Percentiles rank a stretch among this genome's conserved stretches.
These are phyloP conservation scores for Babesia gibsoni DNA, from an alignment of 169 alveolate genomes.

Conservation along the genomic window DNA sequence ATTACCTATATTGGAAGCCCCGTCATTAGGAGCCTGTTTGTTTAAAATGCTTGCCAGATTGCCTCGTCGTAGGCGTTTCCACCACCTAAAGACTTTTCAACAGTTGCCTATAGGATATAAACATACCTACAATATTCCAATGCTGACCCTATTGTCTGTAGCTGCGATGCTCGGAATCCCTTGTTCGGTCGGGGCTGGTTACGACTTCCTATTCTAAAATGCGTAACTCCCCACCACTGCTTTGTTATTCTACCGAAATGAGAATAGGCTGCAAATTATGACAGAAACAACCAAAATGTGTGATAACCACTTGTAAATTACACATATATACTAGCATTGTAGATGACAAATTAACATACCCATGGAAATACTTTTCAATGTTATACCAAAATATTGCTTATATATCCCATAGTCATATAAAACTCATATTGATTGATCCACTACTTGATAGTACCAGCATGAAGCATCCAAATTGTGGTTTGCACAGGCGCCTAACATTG, in stretches of 20 bases:
- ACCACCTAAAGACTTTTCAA: slow-evolving; percentile 31
- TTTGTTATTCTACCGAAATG: slow-evolving; percentile 31
- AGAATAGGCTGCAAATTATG: slow-evolving; percentile 18
- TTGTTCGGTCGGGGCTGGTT: slow-evolving; percentile 64
- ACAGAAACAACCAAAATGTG: no score
- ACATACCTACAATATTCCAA: slow-evolving; percentile 55
- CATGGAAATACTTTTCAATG: not conserved
- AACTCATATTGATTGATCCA: no score
- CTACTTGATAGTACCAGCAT: no score
- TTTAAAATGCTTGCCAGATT: slow-evolving; percentile 40
- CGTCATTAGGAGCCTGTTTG: not conserved
- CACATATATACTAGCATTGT: no score
- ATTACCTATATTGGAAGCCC: not conserved
- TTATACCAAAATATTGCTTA: not conserved
- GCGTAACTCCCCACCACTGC: slow-evolving; percentile 72
- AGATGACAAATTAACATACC: slow-evolving; percentile 6
- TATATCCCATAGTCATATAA: not conserved
- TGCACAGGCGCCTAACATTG: no score
- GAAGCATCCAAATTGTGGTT: no score
- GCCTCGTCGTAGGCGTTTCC: slow-evolving; percentile 60
- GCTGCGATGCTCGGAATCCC: slow-evolving; percentile 43
- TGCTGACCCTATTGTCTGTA: slow-evolving; percentile 33
- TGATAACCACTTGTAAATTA: no score
- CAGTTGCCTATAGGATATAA: not conserved
- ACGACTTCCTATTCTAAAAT: slow-evolving; percentile 62